Evolutionary conservation across 257 asterid species (phyloP), one percentile per base, ranked within the genome.

Genomic region (Euphrasia confusa): DNA sequence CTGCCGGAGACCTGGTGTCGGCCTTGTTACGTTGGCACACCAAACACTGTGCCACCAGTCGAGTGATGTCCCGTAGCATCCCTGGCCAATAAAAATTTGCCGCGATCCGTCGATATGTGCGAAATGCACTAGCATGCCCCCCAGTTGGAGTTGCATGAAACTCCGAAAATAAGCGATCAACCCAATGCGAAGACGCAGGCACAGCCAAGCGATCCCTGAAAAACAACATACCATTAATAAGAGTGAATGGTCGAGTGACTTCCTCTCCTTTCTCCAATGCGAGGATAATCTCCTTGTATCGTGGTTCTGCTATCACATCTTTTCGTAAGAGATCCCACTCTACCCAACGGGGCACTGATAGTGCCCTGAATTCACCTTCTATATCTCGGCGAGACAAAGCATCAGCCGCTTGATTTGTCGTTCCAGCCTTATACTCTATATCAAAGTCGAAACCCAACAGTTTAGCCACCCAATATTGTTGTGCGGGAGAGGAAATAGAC

Each of bases 381-480:
- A 32, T 32, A 32, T 32, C 6, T 0, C 37, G n/a, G 3, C 65
- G 26, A 9, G 74, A 62, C 0, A 32, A 7, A 70, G 74, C 15
- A 45, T 45, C 13, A 1, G 15, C 2, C 15, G 14, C 4, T 2
- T 12, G 52, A 40, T 45, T 45, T 10, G 15, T 45, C 12, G 5
- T 45, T 12, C 47, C 47, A 21, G 49, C n/a, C 49, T 42, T 11
- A 14, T 42, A 42, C 14, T 10, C 49, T 10, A 42, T 12, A 10
- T 42, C 49, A 11, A 42, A 42, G 14, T 42, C 49, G 12, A 2
- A 10, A 12, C 49, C 5, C 14, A 10, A 10, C 8, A 42, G 4
- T 42, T 12, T 42, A 42, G 49, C 49, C 49, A 42, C 13, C 49
- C 49, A 42, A 42, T 42, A 10, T 42, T 42, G 13, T 42, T 42